phyloP scores from a whole-genome alignment of 768 basidiomycete species.

The Heimioporus sp. region DNA sequence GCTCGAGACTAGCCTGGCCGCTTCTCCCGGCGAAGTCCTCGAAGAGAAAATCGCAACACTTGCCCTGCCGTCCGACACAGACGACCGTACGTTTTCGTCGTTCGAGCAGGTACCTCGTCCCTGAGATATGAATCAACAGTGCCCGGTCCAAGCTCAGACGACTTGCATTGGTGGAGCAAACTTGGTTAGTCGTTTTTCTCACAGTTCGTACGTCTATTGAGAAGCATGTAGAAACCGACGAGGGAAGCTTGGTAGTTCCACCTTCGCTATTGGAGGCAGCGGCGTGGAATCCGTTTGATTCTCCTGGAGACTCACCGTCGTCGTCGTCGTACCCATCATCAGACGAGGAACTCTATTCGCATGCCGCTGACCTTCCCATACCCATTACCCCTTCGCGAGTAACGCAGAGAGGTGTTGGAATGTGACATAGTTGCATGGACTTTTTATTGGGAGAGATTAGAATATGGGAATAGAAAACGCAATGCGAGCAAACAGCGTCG shows the following conservation, averaged over 20 bases:
- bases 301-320: slow-evolving; percentile 57
- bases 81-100: slow-evolving; percentile 29
- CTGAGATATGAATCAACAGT: slow-evolving; percentile 42
- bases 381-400: slow-evolving; percentile 51
- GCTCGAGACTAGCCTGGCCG: slow-evolving; percentile 60
- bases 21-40: slow-evolving; percentile 62
- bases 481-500: slow-evolving; percentile 3
- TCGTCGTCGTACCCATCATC: slow-evolving; percentile 79
- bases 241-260: slow-evolving; percentile 24
- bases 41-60: slow-evolving; percentile 69
- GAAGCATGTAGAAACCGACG: slow-evolving; percentile 13
- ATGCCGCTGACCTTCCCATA: slow-evolving; percentile 67
- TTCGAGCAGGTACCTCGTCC: not conserved
- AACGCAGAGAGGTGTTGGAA: slow-evolving; percentile 2
- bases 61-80: slow-evolving; percentile 42
- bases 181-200: slow-evolving; percentile 43
- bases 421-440: slow-evolving; percentile 5
- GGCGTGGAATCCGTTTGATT: slow-evolving; percentile 72
- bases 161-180: slow-evolving; percentile 74
- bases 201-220: not conserved
- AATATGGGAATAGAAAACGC: not conserved
- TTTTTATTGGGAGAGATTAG: not conserved
- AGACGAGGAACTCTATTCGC: slow-evolving; percentile 80
- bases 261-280: slow-evolving; percentile 43
- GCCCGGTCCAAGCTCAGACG: slow-evolving; percentile 82